Evolutionary conservation across 345 rosid species (phyloP).

Genomic region (Rhizophora apiculata): DNA sequence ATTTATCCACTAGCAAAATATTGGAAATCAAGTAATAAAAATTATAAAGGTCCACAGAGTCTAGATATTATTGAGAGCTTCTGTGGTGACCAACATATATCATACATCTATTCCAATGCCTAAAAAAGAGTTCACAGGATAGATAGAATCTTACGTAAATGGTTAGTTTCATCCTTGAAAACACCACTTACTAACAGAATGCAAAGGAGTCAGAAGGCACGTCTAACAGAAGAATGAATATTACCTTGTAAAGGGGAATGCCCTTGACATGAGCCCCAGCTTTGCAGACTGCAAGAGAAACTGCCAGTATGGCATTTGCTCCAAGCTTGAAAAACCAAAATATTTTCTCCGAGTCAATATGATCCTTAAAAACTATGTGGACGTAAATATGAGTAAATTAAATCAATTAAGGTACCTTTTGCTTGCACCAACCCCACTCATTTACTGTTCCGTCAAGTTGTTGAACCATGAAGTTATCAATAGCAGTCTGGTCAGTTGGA

Average conservation of each 20-base stretch:
- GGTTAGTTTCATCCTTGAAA: too few relatives aligned
- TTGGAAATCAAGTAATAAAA: neutral
- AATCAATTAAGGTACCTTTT: conserved; percentile 39
- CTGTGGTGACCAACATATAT: too few relatives aligned
- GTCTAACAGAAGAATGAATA: neutral
- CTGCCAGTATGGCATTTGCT: conserved; percentile 92
- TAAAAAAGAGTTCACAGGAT: too few relatives aligned
- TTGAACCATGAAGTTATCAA: conserved; percentile 63
- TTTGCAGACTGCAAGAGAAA: conserved; percentile 91
- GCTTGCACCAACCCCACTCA: conserved; percentile 88
- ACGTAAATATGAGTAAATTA: neutral
- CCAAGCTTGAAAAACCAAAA: conserved; percentile 55
- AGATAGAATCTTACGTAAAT: too few relatives aligned
- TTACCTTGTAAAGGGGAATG: conserved; percentile 80
- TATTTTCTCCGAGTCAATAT: neutral
- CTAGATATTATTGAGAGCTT: neutral
- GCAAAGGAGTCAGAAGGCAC: too few relatives aligned
- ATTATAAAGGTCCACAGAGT: neutral
- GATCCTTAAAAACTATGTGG: neutral
- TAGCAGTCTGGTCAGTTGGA: conserved; percentile 50
- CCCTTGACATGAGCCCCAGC: conserved; percentile 70
- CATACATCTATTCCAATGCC: too few relatives aligned
- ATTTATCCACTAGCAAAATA: neutral
- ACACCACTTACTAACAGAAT: too few relatives aligned
- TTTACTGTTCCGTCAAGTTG: conserved; percentile 67